Evolutionary conservation across 495 filamentous ascomycete species (phyloP).

Genomic region (Alectoria sarmentosa): DNA sequence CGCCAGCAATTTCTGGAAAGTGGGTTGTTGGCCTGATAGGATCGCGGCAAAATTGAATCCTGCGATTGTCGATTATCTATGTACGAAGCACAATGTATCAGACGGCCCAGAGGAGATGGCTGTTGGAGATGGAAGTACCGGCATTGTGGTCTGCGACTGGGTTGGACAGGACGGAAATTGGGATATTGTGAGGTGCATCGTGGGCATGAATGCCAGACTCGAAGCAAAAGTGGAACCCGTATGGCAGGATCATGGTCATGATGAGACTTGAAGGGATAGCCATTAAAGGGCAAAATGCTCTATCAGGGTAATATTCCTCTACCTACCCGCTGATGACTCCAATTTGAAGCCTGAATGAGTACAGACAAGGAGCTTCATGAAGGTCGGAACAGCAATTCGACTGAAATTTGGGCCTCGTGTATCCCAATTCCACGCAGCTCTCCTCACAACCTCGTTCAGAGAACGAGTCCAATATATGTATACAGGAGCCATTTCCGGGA

Average conservation of each 20-base stretch:
- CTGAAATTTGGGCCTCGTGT: not conserved
- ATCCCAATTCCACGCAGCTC: not conserved
- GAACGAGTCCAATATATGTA: not conserved
- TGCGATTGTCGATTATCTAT: conserved; percentile 74
- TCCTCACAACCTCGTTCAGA: not conserved
- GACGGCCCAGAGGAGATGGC: conserved; percentile 34
- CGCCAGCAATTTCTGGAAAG: conserved; percentile 88
- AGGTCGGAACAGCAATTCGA: not conserved
- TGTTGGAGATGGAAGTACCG: conserved; percentile 73
- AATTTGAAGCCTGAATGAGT: not conserved
- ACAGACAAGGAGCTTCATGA: not conserved
- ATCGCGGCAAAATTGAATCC: conserved; percentile 91
- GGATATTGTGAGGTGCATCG: conserved; percentile 83
- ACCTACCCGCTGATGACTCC: not conserved
- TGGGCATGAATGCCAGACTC: conserved; percentile 83
- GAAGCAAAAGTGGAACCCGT: conserved; percentile 4
- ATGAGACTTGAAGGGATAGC: not conserved
- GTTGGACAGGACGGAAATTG: conserved; percentile 86
- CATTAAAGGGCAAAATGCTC: not conserved
- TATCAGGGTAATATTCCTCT: not conserved
- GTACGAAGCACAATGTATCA: conserved; percentile 51
- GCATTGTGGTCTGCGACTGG: conserved; percentile 90
- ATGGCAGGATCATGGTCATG: not conserved
- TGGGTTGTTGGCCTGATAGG: conserved; percentile 86
- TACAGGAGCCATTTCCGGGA: not conserved